A percentile compares a stretch with the other conserved stretches of the same genome.
Evolutionary conservation across 345 rosid species (phyloP).

Genomic region (Salix purpurea): DNA sequence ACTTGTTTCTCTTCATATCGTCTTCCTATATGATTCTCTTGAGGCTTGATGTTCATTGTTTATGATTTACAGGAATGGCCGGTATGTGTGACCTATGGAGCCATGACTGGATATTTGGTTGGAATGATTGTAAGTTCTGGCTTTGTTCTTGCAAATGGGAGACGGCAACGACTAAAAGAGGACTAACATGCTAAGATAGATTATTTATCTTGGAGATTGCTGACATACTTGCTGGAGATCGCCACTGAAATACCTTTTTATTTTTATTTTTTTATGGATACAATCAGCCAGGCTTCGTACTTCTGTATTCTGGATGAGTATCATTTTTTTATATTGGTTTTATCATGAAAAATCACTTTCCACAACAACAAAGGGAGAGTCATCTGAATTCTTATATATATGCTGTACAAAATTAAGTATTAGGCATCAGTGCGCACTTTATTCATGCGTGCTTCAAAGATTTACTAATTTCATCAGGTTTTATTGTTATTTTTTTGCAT

Average conservation of each 20-base stretch:
- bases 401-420: too few relatives aligned
- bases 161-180: slow-evolving; percentile 15
- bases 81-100: slow-evolving; percentile 74
- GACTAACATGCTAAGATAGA: not conserved
- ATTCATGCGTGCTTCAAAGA: too few relatives aligned
- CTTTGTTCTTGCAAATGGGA: slow-evolving; percentile 4
- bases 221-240: not conserved
- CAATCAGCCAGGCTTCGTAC: too few relatives aligned
- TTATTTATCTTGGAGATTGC: not conserved
- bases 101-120: slow-evolving; percentile 50
- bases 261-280: too few relatives aligned
- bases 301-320: too few relatives aligned
- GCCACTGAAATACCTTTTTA: not conserved
- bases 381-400: too few relatives aligned
- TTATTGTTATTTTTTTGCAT: too few relatives aligned
- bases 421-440: too few relatives aligned
- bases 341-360: too few relatives aligned
- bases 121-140: slow-evolving; percentile 35
- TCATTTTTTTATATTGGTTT: too few relatives aligned
- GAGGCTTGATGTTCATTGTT: slow-evolving; percentile 1
- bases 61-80: slow-evolving; percentile 71
- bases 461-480: too few relatives aligned
- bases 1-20: not conserved
- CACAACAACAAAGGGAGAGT: too few relatives aligned
- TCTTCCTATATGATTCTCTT: not conserved